These are phyloP conservation scores for Cornus florida DNA, from an alignment of 148 eudicot species.

Conservation along the genomic window DNA sequence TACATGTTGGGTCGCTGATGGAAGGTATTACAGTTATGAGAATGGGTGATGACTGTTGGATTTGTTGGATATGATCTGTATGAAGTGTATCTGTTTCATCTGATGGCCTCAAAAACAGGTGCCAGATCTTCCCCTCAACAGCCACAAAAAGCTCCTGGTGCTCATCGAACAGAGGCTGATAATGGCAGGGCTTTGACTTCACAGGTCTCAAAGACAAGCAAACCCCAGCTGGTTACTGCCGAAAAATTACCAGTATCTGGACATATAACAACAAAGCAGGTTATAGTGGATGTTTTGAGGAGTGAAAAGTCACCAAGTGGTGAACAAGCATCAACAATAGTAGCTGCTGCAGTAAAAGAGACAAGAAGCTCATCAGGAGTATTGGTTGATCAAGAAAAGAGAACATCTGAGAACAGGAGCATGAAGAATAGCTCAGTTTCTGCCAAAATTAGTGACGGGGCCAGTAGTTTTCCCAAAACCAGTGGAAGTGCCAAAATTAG, in stretches of 20 bases:
- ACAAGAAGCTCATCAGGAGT: conserved; percentile 27
- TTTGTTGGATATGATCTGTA: not conserved
- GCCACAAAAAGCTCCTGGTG: conserved; percentile 12
- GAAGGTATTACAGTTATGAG: not conserved
- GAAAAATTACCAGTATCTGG: conserved; percentile 28
- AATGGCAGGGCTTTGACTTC: conserved; percentile 4
- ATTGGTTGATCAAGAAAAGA: conserved; percentile 45
- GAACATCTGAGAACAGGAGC: conserved; percentile 36
- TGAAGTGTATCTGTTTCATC: not conserved
- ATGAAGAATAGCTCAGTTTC: conserved; percentile 37
- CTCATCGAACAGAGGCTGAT: not conserved
- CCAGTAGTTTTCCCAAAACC: no score
- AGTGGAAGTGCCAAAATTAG: no score
- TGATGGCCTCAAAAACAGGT: conserved; percentile 37
- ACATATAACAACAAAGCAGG: conserved; percentile 17
- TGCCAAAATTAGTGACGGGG: no score
- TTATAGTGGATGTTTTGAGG: conserved; percentile 9
- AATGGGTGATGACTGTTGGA: not conserved
- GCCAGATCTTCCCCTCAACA: conserved; percentile 12
- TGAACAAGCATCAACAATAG: conserved; percentile 13
- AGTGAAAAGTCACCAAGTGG: not conserved
- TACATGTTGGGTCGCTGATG: not conserved
- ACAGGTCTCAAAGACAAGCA: conserved; percentile 11
- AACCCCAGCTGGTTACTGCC: conserved; percentile 19
- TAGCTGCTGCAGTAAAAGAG: conserved; percentile 18